Evolutionary conservation across 1,284 basidiomycete species (phyloP), one percentile per base, ranked within the genome.

Genomic region (Anthracocystis setariae): DNA sequence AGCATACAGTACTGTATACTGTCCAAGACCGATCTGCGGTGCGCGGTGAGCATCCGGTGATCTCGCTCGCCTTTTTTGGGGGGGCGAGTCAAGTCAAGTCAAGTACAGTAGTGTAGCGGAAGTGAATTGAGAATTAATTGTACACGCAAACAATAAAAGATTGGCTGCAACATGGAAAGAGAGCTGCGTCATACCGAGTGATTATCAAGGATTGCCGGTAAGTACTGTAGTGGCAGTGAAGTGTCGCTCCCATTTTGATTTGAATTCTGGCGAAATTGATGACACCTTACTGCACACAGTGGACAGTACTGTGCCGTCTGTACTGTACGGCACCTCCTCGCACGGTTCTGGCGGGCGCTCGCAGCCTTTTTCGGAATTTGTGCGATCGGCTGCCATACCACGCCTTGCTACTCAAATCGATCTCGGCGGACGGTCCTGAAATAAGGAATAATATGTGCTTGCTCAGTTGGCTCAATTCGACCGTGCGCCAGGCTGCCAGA

Each of bases 321-420:
- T n/a, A n/a, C n/a, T n/a, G n/a, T n/a, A n/a, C n/a, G n/a, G n/a
- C n/a, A n/a, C n/a, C n/a, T 29, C 29, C 12, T 5, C 29, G 29
- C 29, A 29, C 29, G 29, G 29, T 12, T 29, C 29, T 29, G 29
- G 29, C 29, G 29, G 7, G 5, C 29, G 29, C 29, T 29, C 29
- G 29, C 40, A 35, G 43, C 51, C 35, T 52, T 40, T 49, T 52
- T 40, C 40, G 47, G 29, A 32, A 27, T 40, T 44, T 37, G 32
- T 46, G 49, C 44, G 49, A 47, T 52, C 44, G 48, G 40, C 39
- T 20, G 23, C 38, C 37, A 18, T 1, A 29, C 29, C 29, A 5
- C 29, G 12, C 29, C 17, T 17, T 15, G 10, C 27, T 42, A 23
- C 46, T 10, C 48, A 55, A 55, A 63, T 63, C 60, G 60, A 63